phyloP scores from a whole-genome alignment of 352 stramenopile species.

The Pythium aquatile region DNA sequence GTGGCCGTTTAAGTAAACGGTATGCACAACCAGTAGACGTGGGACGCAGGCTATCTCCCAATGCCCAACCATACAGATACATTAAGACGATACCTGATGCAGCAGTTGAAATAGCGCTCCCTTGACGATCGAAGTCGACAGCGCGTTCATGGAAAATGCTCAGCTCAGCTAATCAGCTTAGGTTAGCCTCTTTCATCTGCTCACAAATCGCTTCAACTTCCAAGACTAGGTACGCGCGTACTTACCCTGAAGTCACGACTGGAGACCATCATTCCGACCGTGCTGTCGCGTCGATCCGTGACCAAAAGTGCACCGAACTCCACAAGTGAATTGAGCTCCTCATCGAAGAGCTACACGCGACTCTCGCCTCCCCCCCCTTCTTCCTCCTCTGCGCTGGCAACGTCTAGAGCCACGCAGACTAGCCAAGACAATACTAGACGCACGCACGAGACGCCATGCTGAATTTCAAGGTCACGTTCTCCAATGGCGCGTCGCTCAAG shows the following conservation, averaged over 20 bases:
- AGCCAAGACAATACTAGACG: neutral
- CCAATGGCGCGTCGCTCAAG: constrained; percentile 69
- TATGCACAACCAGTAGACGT: constrained; percentile 1
- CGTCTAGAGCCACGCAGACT: neutral
- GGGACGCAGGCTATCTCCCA: neutral
- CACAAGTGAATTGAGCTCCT: neutral
- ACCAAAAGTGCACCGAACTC: neutral
- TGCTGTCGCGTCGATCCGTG: constrained; percentile 1
- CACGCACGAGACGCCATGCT: constrained; percentile 13
- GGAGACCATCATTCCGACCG: constrained; percentile 9
- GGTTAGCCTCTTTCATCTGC: neutral
- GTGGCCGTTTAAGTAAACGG: constrained; percentile 31
- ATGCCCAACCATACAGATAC: neutral
- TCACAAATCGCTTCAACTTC: neutral
- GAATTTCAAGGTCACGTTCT: constrained; percentile 77
- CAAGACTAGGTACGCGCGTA: constrained; percentile 14
- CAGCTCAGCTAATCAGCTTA: neutral
- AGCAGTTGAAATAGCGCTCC: neutral
- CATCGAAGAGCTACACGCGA: neutral
- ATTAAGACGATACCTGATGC: neutral
- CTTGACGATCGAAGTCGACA: neutral
- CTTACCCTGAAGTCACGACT: constrained; percentile 4
- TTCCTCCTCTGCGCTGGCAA: neutral
- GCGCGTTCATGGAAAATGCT: neutral
- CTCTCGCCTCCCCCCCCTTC: too few species aligned